Conservation (phyloP, 2,329 filamentous ascomycete species). For the Xylariaceae sp. region DNA sequence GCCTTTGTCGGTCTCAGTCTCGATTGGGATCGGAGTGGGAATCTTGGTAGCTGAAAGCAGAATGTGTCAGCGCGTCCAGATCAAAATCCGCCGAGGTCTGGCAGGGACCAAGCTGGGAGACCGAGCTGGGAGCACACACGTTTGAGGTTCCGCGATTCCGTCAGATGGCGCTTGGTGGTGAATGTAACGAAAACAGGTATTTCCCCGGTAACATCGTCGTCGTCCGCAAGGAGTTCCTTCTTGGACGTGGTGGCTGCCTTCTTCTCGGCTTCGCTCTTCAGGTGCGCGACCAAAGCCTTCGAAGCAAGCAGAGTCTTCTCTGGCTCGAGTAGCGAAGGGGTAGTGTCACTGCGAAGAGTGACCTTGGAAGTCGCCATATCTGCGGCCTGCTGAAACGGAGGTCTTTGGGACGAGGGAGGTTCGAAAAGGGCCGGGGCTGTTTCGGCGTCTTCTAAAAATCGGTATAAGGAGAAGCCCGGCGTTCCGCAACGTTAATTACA, state of each 20-base stretch:
- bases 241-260: slow-evolving; percentile 43
- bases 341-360: slow-evolving; percentile 28
- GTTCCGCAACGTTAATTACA: neutral
- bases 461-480: neutral
- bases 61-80: slow-evolving; percentile 33
- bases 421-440: too few species aligned
- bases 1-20: slow-evolving; percentile 44
- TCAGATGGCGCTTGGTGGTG: slow-evolving; percentile 60
- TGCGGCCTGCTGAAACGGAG: neutral
- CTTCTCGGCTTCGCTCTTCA: slow-evolving; percentile 51
- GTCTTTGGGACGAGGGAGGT: too few species aligned
- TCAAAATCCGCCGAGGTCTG: too few species aligned
- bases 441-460: neutral
- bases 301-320: slow-evolving; percentile 55
- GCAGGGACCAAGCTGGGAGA: too few species aligned
- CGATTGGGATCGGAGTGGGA: slow-evolving; percentile 68
- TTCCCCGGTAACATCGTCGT: slow-evolving; percentile 41
- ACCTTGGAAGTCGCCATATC: slow-evolving; percentile 32
- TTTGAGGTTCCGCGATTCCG: slow-evolving; percentile 53
- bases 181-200: slow-evolving; percentile 57
- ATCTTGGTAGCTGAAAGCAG: slow-evolving; percentile 76
- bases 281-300: slow-evolving; percentile 56
- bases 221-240: slow-evolving; percentile 49
- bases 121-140: slow-evolving; percentile 5
- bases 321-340: slow-evolving; percentile 30